phyloP scores from a whole-genome alignment of 2,329 filamentous ascomycete species.

The Beauveria australis region DNA sequence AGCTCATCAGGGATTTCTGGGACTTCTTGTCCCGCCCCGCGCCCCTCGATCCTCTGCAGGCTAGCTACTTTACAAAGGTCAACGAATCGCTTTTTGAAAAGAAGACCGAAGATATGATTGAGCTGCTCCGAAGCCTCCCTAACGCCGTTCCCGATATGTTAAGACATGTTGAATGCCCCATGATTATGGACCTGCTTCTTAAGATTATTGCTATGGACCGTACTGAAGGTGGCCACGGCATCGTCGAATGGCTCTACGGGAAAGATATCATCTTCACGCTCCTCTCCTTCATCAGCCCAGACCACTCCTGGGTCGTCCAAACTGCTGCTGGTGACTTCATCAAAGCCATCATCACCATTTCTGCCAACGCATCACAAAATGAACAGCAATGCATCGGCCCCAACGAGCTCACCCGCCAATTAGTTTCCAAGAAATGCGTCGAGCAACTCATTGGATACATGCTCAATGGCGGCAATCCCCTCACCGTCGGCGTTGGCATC shows the following conservation, averaged over 20 bases:
- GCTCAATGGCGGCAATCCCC: slow-evolving; percentile 84
- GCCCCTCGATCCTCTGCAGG: slow-evolving; percentile 84
- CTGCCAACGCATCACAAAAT: slow-evolving; percentile 94
- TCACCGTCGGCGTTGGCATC: slow-evolving; percentile 94
- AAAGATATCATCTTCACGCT: slow-evolving; percentile 82
- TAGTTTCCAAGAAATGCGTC: slow-evolving; percentile 80
- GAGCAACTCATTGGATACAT: slow-evolving; percentile 82
- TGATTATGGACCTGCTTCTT: slow-evolving; percentile 94
- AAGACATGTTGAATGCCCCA: slow-evolving; percentile 90
- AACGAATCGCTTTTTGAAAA: slow-evolving; percentile 97
- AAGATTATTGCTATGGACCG: slow-evolving; percentile 97
- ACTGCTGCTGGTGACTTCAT: slow-evolving; percentile 96
- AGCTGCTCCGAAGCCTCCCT: slow-evolving; percentile 76
- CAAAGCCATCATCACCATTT: slow-evolving; percentile 98
- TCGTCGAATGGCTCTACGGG: slow-evolving; percentile 94
- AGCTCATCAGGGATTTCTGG: slow-evolving; percentile 80
- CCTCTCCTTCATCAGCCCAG: slow-evolving; percentile 76
- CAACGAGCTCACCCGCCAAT: slow-evolving; percentile 89
- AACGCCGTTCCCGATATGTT: slow-evolving; percentile 78
- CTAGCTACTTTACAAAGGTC: slow-evolving; percentile 97
- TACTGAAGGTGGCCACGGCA: slow-evolving; percentile 80
- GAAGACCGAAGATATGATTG: slow-evolving; percentile 96
- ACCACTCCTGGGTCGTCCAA: slow-evolving; percentile 83
- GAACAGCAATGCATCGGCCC: slow-evolving; percentile 98
- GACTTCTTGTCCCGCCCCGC: slow-evolving; percentile 75